Evolutionary conservation across 345 rosid genomes (phyloP), one percentile per base, ranked within the genome.

Genomic region (Geranium rotundifolium): DNA sequence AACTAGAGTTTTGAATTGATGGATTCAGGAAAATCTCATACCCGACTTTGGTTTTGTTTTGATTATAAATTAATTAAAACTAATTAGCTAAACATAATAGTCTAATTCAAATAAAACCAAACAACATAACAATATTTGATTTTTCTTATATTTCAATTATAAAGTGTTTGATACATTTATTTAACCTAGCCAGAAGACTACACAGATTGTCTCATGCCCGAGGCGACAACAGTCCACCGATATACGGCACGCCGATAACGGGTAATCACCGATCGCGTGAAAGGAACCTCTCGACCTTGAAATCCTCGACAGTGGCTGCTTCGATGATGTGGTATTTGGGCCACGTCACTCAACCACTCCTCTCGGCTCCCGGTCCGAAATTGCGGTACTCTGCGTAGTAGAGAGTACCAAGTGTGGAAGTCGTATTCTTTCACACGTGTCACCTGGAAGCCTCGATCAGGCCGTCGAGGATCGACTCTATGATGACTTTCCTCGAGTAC

Each of bases 341-440:
- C 96, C 98, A 91, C 1, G 70, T 75, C 29, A 91, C 92, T 60
- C 98, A 76, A 1, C 59, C 58, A 15, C 75, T 64, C 0, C 81
- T 87, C 64, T 75, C 29, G 0, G 98, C 83, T 5, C 96, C 92
- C 0, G 84, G 76, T 1, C 98, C 98, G 0, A 75, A 72, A 18
- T 89, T 91, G 10, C 70, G 71, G 39, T 67, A 85, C 81, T 91
- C 95, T 0, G 76, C 98, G 67, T 89, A 91, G 65, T 85, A 91
- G 37, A 81, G 58, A 0, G 95, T 91, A 59, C 67, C 80, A 56
- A 91, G 60, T 0, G n/a, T n/a, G n/a, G 92, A 95, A 19, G 87
- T 83, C 63, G 66, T 70, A 19, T 77, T 90, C 3, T 58, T 73
- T 96, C 98, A 91, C 8, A 16, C 71, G 5, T 19, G 70, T 96